These are phyloP conservation scores for Apophysomyces trapeziformis DNA, from an alignment of 371 early-diverging fungal genomes.

Conservation along the genomic window DNA sequence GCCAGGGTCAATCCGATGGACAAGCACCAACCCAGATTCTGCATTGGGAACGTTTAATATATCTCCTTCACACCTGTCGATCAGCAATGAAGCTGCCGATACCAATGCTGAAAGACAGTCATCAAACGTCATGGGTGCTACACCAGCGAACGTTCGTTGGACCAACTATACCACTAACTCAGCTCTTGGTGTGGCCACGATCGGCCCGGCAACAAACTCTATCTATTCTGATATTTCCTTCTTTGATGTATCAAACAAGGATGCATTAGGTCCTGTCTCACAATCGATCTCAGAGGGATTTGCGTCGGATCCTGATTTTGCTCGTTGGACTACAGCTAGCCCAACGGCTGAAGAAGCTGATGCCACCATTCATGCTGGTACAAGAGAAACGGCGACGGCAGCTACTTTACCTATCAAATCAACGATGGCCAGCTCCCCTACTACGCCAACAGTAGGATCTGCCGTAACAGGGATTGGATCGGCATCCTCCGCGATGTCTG, in stretches of 20 bases:
- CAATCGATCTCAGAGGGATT: constrained; percentile 26
- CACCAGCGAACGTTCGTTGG: constrained; percentile 29
- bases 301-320: constrained; percentile 41
- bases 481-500: too few species aligned
- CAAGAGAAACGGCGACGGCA: too few species aligned
- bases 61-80: too few species aligned
- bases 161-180: constrained; percentile 26
- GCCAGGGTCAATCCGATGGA: not conserved
- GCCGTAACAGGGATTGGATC: too few species aligned
- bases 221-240: constrained; percentile 31
- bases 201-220: constrained; percentile 24
- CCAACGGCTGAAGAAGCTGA: constrained; percentile 7
- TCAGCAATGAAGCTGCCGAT: constrained; percentile 2
- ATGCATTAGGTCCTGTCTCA: constrained; percentile 14
- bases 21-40: too few species aligned
- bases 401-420: too few species aligned
- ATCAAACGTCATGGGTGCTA: not conserved
- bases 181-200: constrained; percentile 20
- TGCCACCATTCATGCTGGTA: not conserved
- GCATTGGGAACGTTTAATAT: too few species aligned
- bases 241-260: constrained; percentile 1
- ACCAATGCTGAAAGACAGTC: not conserved
- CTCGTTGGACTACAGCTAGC: constrained; percentile 37
- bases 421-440: too few species aligned
- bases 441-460: too few species aligned